Conservation (phyloP, 2,329 filamentous ascomycete species). For the Ceratocystiopsis minuta region DNA sequence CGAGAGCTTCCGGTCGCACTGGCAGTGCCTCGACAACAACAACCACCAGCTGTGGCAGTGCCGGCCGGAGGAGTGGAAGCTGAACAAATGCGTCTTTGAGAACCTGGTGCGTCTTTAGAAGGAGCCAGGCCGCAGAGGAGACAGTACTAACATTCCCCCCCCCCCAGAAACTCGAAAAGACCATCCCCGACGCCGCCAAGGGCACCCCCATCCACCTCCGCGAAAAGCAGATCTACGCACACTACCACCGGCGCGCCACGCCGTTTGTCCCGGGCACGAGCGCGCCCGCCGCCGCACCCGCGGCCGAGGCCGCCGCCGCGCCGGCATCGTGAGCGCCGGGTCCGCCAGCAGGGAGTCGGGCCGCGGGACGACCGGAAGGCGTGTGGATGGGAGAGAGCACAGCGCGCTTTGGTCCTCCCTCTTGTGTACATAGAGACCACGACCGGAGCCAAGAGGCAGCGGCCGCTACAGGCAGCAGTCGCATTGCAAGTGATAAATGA, state of each 20-base stretch:
- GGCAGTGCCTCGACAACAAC: constrained; percentile 89
- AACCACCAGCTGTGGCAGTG: constrained; percentile 98
- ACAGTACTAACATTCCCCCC: too few species aligned
- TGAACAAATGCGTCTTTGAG: constrained; percentile 92
- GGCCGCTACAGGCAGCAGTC: too few species aligned
- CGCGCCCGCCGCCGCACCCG: constrained; percentile 5
- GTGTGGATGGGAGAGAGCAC: too few species aligned
- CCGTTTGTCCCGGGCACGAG: constrained; percentile 14
- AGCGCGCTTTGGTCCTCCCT: too few species aligned
- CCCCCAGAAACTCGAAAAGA: constrained; percentile 59
- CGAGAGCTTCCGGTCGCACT: constrained; percentile 79
- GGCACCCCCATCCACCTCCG: constrained; percentile 59
- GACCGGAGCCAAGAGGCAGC: too few species aligned
- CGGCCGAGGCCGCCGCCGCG: too few species aligned
- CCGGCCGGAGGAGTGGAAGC: constrained; percentile 65
- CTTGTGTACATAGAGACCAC: too few species aligned
- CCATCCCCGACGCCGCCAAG: constrained; percentile 54
- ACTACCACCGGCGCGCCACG: constrained; percentile 16
- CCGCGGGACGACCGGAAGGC: too few species aligned
- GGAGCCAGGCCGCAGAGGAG: not conserved
- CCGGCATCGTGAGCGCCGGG: constrained; percentile 8
- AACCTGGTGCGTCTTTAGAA: constrained; percentile 51
- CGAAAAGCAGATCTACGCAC: constrained; percentile 42
- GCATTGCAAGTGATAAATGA: too few species aligned
- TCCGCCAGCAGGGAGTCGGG: too few species aligned